Percentiles rank a stretch among this genome's conserved stretches.
phyloP scores from a whole-genome alignment of 495 filamentous ascomycete genomes.

The Penicillium steckii region DNA sequence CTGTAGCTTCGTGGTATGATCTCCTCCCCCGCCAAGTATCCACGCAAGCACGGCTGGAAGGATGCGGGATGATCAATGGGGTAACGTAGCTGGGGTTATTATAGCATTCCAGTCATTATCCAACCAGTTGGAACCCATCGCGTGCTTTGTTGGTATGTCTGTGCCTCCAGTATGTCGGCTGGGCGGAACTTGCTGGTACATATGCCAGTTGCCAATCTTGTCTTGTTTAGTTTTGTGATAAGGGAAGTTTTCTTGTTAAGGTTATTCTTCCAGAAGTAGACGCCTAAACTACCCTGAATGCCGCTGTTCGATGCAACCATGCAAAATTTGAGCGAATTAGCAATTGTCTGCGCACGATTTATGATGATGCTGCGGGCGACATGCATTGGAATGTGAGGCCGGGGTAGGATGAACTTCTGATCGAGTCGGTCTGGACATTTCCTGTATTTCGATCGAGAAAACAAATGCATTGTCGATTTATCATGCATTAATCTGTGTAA shows the following conservation, averaged over 20 bases:
- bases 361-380: conserved; percentile 14
- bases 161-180: conserved; percentile 1
- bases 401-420: not conserved
- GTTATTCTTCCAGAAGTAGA: not conserved
- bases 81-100: not conserved
- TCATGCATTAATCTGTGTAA: not conserved
- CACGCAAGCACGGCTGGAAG: not conserved
- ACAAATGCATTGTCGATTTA: not conserved
- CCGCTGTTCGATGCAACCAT: not conserved
- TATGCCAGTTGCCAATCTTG: not conserved
- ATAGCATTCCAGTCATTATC: conserved; percentile 17
- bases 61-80: not conserved
- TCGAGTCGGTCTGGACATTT: conserved; percentile 11
- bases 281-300: not conserved
- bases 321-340: conserved; percentile 3
- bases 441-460: not conserved
- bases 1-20: not conserved
- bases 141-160: conserved; percentile 19
- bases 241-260: not conserved
- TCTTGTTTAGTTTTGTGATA: not conserved
- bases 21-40: not conserved
- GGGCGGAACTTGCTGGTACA: not conserved
- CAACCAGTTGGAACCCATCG: conserved; percentile 10
- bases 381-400: conserved; percentile 32
- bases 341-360: conserved; percentile 7